Conservation (phyloP, 305 asterid species). For the Fraxinus greggii region DNA sequence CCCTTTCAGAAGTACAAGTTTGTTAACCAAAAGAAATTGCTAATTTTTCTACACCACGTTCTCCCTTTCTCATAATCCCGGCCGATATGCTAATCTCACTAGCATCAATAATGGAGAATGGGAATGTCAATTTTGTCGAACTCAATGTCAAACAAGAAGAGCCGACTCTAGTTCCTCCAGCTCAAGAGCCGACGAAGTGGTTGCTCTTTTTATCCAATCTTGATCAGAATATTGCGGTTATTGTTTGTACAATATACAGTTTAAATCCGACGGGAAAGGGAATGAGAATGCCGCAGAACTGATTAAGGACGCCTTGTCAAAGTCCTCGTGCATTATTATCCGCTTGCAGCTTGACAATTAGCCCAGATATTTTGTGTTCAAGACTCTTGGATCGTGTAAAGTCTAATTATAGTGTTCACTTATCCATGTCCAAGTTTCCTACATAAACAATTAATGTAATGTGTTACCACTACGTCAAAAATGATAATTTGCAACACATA, state of each 20-base stretch:
- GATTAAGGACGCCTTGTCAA: slow-evolving; percentile 62
- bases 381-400: neutral
- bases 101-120: slow-evolving; percentile 27
- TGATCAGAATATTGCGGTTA: slow-evolving; percentile 82
- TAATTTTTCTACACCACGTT: too few relatives aligned
- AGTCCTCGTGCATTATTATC: slow-evolving; percentile 72
- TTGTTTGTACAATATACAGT: slow-evolving; percentile 75
- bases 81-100: too few relatives aligned
- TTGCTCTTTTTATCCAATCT: slow-evolving; percentile 72
- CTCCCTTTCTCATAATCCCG: too few relatives aligned
- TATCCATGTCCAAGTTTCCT: neutral
- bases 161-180: slow-evolving; percentile 56
- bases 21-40: too few relatives aligned
- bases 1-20: too few relatives aligned
- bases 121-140: slow-evolving; percentile 19
- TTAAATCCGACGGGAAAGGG: slow-evolving; percentile 60
- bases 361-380: slow-evolving; percentile 22
- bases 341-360: slow-evolving; percentile 57
- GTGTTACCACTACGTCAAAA: too few relatives aligned
- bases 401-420: neutral
- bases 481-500: too few relatives aligned
- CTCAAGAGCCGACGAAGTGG: slow-evolving; percentile 60
- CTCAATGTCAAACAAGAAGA: slow-evolving; percentile 54
- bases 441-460: neutral
- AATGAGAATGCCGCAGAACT: slow-evolving; percentile 48